Evolutionary conservation across 2,329 filamentous ascomycete genomes (phyloP).

Genomic region (Exophiala oligosperma): DNA sequence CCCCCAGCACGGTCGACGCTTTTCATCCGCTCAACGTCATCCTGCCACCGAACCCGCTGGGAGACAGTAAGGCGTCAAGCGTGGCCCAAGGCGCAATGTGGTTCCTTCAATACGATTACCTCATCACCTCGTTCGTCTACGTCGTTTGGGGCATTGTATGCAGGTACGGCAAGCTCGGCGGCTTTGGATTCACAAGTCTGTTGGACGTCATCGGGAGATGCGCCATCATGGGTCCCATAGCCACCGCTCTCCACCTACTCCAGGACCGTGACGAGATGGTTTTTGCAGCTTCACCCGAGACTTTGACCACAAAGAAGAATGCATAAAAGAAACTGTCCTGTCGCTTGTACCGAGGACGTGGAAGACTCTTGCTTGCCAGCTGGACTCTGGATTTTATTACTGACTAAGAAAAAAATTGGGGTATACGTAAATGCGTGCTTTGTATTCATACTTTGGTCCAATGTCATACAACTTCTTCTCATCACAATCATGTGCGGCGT

Average conservation of each 20-base stretch:
- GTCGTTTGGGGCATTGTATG: constrained; percentile 47
- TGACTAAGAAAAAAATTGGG: too few relatives aligned
- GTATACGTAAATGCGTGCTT: too few relatives aligned
- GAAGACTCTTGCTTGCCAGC: too few relatives aligned
- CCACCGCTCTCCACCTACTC: constrained; percentile 44
- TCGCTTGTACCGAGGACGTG: too few relatives aligned
- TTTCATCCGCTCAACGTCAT: constrained; percentile 42
- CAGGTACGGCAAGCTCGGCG: constrained; percentile 20
- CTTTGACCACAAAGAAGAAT: constrained; percentile 35
- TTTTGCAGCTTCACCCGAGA: constrained; percentile 32
- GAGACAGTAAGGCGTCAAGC: constrained; percentile 29
- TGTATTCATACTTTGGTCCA: background rate
- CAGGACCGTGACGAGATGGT: constrained; percentile 51
- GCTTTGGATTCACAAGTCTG: background rate
- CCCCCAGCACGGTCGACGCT: constrained; percentile 31
- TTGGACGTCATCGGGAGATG: constrained; percentile 22
- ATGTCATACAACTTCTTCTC: background rate
- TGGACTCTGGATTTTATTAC: too few relatives aligned
- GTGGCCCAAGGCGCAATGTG: constrained; percentile 42
- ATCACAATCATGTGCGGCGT: background rate
- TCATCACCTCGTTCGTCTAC: constrained; percentile 42
- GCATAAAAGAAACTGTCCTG: background rate
- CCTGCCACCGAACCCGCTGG: constrained; percentile 36
- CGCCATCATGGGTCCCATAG: constrained; percentile 44
- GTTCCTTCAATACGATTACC: constrained; percentile 51